Base-by-base conservation (phyloP, 2,329 filamentous ascomycete genomes). In the Diaporthe vaccinii region DNA sequence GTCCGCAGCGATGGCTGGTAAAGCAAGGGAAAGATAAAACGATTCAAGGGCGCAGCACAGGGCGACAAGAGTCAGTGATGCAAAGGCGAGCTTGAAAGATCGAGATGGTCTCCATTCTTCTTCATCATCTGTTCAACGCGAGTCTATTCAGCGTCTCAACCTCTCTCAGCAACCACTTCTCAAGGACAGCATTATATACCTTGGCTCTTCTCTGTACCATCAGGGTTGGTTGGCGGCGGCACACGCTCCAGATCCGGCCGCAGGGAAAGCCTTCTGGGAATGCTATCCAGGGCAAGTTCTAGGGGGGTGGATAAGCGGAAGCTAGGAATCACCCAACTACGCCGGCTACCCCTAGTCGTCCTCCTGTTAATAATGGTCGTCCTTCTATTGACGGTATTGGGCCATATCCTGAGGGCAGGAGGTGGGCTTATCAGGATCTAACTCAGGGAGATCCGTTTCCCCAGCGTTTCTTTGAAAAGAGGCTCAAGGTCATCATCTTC, bases 21-120 rank as follows among this genome's bases (percentile, higher is more conserved):
- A 55, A 28, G 25, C n/a, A 28, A 55, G 51, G 22, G n/a, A 55
- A 55, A 55, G 51, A 55, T n/a, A 55, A 55, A n/a, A 55, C 51
- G 51, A 55, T 55, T 14, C n/a, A 10, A 55, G 10, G 51, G 51
- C 51, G 28, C 51, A 55, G 28, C 25, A 55, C 51, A 55, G 28
- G 51, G 51, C 28, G 51, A 55, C 25, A 55, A 55, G 25, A 28
- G 51, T 55, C 25, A 55, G 28, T 15, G 51, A 55, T 28, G 51
- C 51, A 55, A 55, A 55, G 10, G 51, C 51, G 14, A 55, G 51
- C n/a, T 14, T 55, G 12, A 31, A 55, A 28, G 51, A 10, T 55
- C 51, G 14, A 28, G n/a, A 55, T 55, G 51, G 51, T 55, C 28
- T 55, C 51, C 51, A 55, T 20, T 55, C 51, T 55, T 28, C 9